Percentiles rank a stretch among this genome's conserved stretches.
Evolutionary conservation across 768 basidiomycete species (phyloP).

Genomic region (Saitozyma podzolica): DNA sequence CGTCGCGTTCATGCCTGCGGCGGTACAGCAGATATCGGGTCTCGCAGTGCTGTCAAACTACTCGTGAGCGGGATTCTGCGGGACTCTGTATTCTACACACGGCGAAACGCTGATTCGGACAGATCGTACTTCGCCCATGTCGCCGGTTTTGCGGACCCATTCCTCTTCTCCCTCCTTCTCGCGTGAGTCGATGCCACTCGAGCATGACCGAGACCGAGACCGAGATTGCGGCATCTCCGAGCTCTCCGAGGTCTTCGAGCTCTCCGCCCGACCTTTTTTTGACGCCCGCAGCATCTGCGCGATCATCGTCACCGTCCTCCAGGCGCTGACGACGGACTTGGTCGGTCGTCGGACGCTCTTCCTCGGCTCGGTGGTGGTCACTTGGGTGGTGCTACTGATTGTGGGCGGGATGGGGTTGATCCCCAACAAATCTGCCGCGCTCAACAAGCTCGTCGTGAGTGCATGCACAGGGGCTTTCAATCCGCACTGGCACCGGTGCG

Average conservation of each 20-base stretch:
- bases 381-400: constrained; percentile 28
- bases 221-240: no score
- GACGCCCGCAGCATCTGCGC: constrained; percentile 16
- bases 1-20: constrained; percentile 34
- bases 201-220: no score
- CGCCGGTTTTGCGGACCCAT: constrained; percentile 34
- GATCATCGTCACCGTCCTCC: constrained; percentile 26
- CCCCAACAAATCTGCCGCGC: constrained; percentile 6
- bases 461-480: no score
- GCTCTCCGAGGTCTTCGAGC: no score
- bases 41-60: constrained; percentile 31
- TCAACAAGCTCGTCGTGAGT: constrained; percentile 27
- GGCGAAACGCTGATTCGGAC: no score
- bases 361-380: constrained; percentile 16
- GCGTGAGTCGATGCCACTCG: constrained; percentile 12
- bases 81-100: no score
- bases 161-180: constrained; percentile 31
- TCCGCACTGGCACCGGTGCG: no score
- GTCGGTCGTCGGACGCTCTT: constrained; percentile 36
- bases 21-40: constrained; percentile 34
- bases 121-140: constrained; percentile 28
- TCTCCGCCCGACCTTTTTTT: neutral
- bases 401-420: constrained; percentile 32
- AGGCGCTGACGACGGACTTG: constrained; percentile 27
- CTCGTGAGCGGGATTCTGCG: constrained; percentile 2